Evolutionary conservation across 2,329 filamentous ascomycete genomes (phyloP).

Genomic region (Decorospora gaudefroyi): DNA sequence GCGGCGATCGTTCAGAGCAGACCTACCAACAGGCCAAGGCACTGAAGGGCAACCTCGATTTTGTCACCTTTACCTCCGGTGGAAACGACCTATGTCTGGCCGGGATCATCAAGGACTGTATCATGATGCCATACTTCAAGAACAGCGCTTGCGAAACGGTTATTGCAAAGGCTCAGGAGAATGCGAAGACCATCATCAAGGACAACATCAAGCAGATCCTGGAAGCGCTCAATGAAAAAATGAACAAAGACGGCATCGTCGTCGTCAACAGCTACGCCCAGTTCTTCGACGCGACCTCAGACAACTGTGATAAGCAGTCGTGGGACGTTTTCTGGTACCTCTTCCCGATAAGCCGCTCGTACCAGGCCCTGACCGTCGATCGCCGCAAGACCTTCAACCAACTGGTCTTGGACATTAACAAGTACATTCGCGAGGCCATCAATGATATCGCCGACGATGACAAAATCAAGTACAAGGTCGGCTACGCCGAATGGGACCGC

Average conservation of each 20-base stretch:
- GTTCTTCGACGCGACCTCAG: neutral
- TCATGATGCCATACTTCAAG: conserved; percentile 8
- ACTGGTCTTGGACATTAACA: conserved; percentile 9
- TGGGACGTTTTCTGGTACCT: conserved; percentile 6
- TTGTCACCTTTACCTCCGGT: conserved; percentile 7
- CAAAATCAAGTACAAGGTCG: conserved; percentile 8
- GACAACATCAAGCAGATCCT: conserved; percentile 5
- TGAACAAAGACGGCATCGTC: conserved; percentile 7
- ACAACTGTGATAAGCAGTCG: conserved; percentile 7
- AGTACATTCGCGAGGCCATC: neutral
- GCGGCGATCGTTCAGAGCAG: conserved; percentile 6
- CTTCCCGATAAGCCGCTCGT: conserved; percentile 3
- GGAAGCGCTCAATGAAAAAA: conserved; percentile 8
- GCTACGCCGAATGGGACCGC: conserved; percentile 7
- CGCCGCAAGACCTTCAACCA: conserved; percentile 9
- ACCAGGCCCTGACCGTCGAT: conserved; percentile 2
- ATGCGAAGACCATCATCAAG: conserved; percentile 3
- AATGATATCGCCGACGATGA: neutral
- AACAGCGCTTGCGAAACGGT: conserved; percentile 3
- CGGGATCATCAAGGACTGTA: conserved; percentile 4
- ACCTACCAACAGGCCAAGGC: conserved; percentile 6
- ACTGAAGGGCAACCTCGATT: conserved; percentile 4
- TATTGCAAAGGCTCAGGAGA: conserved; percentile 7
- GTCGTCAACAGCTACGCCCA: conserved; percentile 6
- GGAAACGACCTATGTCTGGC: conserved; percentile 5